A percentile compares a stretch with the other conserved stretches of the same genome.
phyloP scores from a whole-genome alignment of 495 filamentous ascomycete species.

The Penicillium cinerascens region DNA sequence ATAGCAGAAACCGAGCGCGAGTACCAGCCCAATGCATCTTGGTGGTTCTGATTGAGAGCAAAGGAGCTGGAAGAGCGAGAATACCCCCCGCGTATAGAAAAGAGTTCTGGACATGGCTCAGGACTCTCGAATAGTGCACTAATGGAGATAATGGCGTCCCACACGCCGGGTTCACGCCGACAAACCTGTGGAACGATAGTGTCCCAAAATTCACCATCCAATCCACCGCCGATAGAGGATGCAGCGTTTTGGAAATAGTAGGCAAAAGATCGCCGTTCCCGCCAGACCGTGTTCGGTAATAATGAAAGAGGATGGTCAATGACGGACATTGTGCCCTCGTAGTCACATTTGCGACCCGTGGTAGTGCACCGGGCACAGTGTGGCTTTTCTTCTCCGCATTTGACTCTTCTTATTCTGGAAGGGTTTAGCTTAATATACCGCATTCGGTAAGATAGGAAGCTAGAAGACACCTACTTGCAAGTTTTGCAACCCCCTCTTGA shows the following conservation, averaged over 20 bases:
- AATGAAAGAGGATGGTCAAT: slow-evolving; percentile 17
- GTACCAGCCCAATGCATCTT: slow-evolving; percentile 40
- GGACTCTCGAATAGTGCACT: slow-evolving; percentile 50
- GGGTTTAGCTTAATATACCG: slow-evolving; percentile 6
- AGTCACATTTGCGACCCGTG: slow-evolving; percentile 50
- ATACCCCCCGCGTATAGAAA: slow-evolving; percentile 8
- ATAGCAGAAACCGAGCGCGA: slow-evolving; percentile 48
- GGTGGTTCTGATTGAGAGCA: slow-evolving; percentile 37
- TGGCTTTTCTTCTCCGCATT: slow-evolving; percentile 56
- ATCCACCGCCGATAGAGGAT: slow-evolving; percentile 34
- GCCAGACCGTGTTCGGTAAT: slow-evolving; percentile 26
- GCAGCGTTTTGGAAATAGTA: slow-evolving; percentile 38
- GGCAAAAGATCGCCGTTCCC: slow-evolving; percentile 40
- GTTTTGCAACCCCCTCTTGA: slow-evolving; percentile 40
- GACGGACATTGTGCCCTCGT: slow-evolving; percentile 13
- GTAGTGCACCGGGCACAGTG: slow-evolving; percentile 42
- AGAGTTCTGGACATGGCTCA: slow-evolving; percentile 15
- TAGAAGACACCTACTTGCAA: slow-evolving; percentile 31
- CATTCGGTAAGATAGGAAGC: background rate
- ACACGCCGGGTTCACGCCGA: slow-evolving; percentile 54
- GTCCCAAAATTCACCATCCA: slow-evolving; percentile 56
- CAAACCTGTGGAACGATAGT: slow-evolving; percentile 54
- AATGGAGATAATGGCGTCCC: slow-evolving; percentile 55
- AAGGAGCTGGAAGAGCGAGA: slow-evolving; percentile 8
- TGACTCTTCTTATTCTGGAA: slow-evolving; percentile 47